Conservation (phyloP, 2,329 filamentous ascomycete species). For the Talaromyces sp. region DNA sequence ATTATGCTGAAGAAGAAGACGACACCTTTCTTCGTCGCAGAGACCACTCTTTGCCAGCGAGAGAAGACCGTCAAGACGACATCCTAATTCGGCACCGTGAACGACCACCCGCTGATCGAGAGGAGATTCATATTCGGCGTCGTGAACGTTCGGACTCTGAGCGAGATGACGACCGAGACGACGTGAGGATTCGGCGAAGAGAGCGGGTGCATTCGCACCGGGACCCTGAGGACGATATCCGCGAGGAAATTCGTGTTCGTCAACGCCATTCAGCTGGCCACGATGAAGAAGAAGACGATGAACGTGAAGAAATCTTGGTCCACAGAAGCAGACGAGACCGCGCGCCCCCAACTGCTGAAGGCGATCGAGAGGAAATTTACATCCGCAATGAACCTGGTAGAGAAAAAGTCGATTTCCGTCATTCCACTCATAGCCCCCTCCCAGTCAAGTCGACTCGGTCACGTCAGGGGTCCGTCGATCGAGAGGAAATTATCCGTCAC, state of each 20-base stretch:
- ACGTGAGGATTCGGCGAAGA: constrained; percentile 3
- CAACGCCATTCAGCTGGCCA: background rate
- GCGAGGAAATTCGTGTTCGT: constrained; percentile 4
- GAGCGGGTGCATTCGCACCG: background rate
- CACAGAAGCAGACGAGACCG: background rate
- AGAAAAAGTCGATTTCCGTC: constrained; percentile 5
- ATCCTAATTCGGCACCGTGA: background rate
- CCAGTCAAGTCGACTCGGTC: background rate
- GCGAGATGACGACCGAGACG: constrained; percentile 2
- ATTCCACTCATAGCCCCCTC: constrained; percentile 2
- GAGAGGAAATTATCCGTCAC: constrained; percentile 24
- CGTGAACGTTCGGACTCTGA: constrained; percentile 3
- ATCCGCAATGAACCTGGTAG: background rate
- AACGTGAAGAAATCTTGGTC: constrained; percentile 3
- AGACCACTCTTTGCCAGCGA: constrained; percentile 6
- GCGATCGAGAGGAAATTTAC: constrained; percentile 6
- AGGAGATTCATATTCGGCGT: constrained; percentile 2
- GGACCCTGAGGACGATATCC: background rate
- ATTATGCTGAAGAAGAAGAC: constrained; percentile 3
- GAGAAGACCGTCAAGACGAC: constrained; percentile 5
- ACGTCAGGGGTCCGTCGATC: background rate
- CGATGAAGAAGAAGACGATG: constrained; percentile 5
- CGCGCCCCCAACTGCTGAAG: background rate
- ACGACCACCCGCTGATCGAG: background rate
- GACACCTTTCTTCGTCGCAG: constrained; percentile 8